These are phyloP conservation scores for Coniochaeta pulveracea DNA, from an alignment of 2,329 filamentous ascomycete genomes.

Conservation along the genomic window DNA sequence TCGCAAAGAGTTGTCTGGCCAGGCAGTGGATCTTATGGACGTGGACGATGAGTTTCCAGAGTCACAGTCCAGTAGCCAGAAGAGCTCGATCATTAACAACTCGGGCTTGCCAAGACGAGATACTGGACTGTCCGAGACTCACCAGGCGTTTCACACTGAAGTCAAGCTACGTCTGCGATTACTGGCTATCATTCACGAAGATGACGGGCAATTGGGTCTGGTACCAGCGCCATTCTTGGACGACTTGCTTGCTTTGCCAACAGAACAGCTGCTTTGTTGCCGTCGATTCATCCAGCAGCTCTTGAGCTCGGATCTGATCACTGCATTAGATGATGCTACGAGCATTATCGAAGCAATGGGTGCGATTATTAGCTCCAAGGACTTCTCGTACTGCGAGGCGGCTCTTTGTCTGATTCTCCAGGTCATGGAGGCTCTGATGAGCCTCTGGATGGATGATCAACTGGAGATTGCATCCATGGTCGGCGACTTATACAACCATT, in stretches of 20 bases:
- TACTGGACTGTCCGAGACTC: conserved; percentile 26
- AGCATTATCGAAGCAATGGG: conserved; percentile 39
- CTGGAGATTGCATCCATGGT: conserved; percentile 54
- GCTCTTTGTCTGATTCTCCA: conserved; percentile 57
- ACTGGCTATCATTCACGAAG: conserved; percentile 28
- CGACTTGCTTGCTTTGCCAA: conserved; percentile 32
- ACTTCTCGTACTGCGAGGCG: conserved; percentile 64
- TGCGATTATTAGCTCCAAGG: conserved; percentile 38
- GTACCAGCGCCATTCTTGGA: conserved; percentile 40
- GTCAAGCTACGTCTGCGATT: conserved; percentile 33
- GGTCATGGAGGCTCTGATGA: conserved; percentile 51
- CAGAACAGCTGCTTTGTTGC: conserved; percentile 43
- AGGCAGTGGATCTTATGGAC: conserved; percentile 48
- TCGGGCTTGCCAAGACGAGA: conserved; percentile 35
- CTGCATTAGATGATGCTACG: conserved; percentile 32
- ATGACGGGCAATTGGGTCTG: conserved; percentile 32
- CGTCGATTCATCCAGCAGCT: conserved; percentile 38
- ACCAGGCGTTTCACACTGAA: conserved; percentile 34
- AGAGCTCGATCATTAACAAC: conserved; percentile 22
- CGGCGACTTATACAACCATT: conserved; percentile 68
- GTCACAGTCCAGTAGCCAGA: conserved; percentile 40
- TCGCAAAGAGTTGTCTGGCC: conserved; percentile 18
- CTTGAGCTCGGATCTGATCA: conserved; percentile 40
- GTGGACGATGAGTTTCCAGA: conserved; percentile 50
- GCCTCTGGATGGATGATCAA: conserved; percentile 49